Conservation (phyloP, 1,284 basidiomycete species). For the Stygiomarasmius scandens region DNA sequence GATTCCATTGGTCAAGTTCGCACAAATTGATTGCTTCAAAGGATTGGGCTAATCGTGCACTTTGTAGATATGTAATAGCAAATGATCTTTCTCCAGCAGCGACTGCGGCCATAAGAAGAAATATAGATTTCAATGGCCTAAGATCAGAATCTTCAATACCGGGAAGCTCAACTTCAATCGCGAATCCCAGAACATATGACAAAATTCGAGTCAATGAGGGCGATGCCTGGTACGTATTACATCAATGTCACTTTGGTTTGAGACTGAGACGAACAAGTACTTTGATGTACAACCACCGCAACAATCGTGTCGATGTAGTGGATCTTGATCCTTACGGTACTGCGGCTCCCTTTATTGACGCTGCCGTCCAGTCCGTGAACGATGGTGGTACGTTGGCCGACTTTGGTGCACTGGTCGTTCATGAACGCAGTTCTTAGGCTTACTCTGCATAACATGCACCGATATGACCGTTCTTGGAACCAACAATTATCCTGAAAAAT, state of each 20-base stretch:
- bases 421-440: conserved; percentile 48
- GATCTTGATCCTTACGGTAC: conserved; percentile 98
- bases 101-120: conserved; percentile 85
- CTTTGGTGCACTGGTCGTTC: not conserved
- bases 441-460: conserved; percentile 96
- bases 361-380: conserved; percentile 89
- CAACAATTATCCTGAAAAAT: conserved; percentile 95
- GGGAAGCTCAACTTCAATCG: conserved; percentile 19
- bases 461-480: conserved; percentile 94
- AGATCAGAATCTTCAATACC: conserved; percentile 37
- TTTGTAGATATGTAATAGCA: conserved; percentile 81
- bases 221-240: conserved; percentile 79
- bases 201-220: conserved; percentile 86
- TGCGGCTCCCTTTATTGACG: conserved; percentile 95
- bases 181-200: conserved; percentile 32
- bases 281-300: conserved; percentile 90
- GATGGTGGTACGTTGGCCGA: conserved; percentile 72
- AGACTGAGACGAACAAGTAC: conserved; percentile 48
- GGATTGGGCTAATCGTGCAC: conserved; percentile 3
- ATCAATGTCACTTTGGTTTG: not conserved
- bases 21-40: not conserved
- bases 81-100: conserved; percentile 91
- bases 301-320: conserved; percentile 85
- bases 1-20: conserved; percentile 86
- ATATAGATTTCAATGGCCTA: conserved; percentile 88